Evolutionary conservation across 352 stramenopile genomes (phyloP).

Genomic region (Peronosclerospora sorghi): DNA sequence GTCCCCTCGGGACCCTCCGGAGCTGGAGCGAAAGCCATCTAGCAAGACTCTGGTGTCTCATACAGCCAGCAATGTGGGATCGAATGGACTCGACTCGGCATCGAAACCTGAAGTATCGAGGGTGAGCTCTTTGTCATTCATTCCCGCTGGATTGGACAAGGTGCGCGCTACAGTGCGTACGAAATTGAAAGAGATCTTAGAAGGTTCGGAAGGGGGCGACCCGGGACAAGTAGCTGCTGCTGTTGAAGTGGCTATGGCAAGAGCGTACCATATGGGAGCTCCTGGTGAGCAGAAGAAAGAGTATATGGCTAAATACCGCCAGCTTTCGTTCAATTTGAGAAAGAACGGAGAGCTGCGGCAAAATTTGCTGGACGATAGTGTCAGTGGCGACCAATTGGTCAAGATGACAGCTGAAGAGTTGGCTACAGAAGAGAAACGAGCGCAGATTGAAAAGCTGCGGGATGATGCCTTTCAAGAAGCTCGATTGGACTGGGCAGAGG

Average conservation of each 20-base stretch:
- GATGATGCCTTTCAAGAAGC: slow-evolving; percentile 79
- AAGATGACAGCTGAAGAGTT: slow-evolving; percentile 81
- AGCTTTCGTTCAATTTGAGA: slow-evolving; percentile 87
- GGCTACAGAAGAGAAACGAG: slow-evolving; percentile 76
- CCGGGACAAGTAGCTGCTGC: slow-evolving; percentile 42
- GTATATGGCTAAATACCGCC: slow-evolving; percentile 82
- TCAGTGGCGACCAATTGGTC: slow-evolving; percentile 66
- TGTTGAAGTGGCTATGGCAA: slow-evolving; percentile 71
- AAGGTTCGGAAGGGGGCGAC: slow-evolving; percentile 36
- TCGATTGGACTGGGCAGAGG: slow-evolving; percentile 82
- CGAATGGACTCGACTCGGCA: slow-evolving; percentile 19
- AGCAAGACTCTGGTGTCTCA: slow-evolving; percentile 9
- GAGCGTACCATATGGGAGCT: slow-evolving; percentile 53
- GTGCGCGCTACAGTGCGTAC: slow-evolving; percentile 63
- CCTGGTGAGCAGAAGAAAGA: slow-evolving; percentile 78
- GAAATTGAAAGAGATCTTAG: slow-evolving; percentile 71
- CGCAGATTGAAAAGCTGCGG: slow-evolving; percentile 72
- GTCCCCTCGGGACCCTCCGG: slow-evolving; percentile 28
- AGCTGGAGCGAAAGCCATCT: slow-evolving; percentile 7
- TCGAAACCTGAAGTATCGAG: slow-evolving; percentile 13
- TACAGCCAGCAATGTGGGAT: slow-evolving; percentile 3
- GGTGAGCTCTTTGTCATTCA: slow-evolving; percentile 29
- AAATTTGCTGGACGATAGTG: slow-evolving; percentile 54
- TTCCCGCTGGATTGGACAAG: slow-evolving; percentile 64
- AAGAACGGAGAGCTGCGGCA: slow-evolving; percentile 79